phyloP scores from a whole-genome alignment of 768 basidiomycete genomes.

The button mushroom (Agaricus bisporus) region DNA sequence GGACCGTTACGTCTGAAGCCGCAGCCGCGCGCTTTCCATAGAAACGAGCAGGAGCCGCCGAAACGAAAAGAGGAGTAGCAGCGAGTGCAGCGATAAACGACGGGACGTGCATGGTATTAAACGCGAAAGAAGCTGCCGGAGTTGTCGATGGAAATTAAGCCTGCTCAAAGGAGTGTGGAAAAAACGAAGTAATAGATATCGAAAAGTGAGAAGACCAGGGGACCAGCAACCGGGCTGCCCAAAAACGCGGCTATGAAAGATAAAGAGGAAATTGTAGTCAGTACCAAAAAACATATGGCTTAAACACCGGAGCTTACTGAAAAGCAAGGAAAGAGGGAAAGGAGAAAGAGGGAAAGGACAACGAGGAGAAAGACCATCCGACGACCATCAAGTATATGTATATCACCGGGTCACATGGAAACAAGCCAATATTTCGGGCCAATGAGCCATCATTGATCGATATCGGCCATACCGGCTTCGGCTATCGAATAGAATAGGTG shows the following conservation, averaged over 20 bases:
- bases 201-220: conserved; percentile 34
- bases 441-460: conserved; percentile 4
- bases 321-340: conserved; percentile 27
- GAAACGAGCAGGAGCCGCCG: conserved; percentile 41
- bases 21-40: conserved; percentile 30
- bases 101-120: conserved; percentile 42
- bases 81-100: conserved; percentile 31
- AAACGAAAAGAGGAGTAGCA: conserved; percentile 37
- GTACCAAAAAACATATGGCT: conserved; percentile 3
- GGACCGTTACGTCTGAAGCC: conserved; percentile 44
- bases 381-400: conserved; percentile 27
- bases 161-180: conserved; percentile 35
- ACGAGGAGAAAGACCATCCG: conserved; percentile 19
- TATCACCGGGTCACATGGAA: conserved; percentile 21
- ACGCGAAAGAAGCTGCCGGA: conserved; percentile 25
- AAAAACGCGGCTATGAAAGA: conserved; percentile 25
- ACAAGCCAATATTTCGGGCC: conserved; percentile 20
- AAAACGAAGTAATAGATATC: conserved; percentile 21
- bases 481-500: not conserved
- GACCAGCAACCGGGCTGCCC: conserved; percentile 66
- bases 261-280: conserved; percentile 14
- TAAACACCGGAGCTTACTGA: conserved; percentile 24
- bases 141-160: conserved; percentile 26
- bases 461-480: conserved; percentile 6
- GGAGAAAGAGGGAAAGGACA: conserved; percentile 21